Percentiles rank a stretch among this genome's conserved stretches.
Evolutionary conservation across 106 monocot genomes (phyloP).

Genomic region (Chionographis japonica): DNA sequence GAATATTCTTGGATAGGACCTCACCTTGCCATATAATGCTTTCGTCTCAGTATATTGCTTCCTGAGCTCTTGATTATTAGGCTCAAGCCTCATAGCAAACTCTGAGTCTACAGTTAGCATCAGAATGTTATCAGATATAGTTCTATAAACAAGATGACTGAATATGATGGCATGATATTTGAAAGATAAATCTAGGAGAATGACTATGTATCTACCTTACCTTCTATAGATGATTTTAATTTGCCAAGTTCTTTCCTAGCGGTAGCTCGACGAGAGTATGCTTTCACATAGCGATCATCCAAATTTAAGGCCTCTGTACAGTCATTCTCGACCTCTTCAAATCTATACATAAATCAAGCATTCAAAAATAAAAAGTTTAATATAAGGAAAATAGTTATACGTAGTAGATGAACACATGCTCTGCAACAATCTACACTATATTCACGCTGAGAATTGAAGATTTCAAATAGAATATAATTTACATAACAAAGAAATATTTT

Average conservation of each 20-base stretch:
- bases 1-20: neutral
- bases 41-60: slow-evolving; percentile 78
- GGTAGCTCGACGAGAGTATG: slow-evolving; percentile 93
- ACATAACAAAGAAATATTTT: too few relatives aligned
- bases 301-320: slow-evolving; percentile 91
- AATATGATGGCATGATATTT: neutral
- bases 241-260: slow-evolving; percentile 94
- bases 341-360: slow-evolving; percentile 33
- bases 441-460: too few relatives aligned
- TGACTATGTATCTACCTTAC: slow-evolving; percentile 14
- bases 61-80: slow-evolving; percentile 81
- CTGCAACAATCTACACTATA: too few relatives aligned
- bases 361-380: neutral
- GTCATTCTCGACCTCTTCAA: slow-evolving; percentile 83
- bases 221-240: slow-evolving; percentile 76
- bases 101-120: slow-evolving; percentile 68
- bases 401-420: neutral
- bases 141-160: neutral
- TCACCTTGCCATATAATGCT: slow-evolving; percentile 64
- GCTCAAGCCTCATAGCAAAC: slow-evolving; percentile 91
- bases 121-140: neutral
- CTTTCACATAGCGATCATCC: slow-evolving; percentile 96
- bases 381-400: neutral
- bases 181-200: neutral
- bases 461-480: too few relatives aligned